Evolutionary conservation across 345 rosid species (phyloP).

Genomic region (Citrus australasica): DNA sequence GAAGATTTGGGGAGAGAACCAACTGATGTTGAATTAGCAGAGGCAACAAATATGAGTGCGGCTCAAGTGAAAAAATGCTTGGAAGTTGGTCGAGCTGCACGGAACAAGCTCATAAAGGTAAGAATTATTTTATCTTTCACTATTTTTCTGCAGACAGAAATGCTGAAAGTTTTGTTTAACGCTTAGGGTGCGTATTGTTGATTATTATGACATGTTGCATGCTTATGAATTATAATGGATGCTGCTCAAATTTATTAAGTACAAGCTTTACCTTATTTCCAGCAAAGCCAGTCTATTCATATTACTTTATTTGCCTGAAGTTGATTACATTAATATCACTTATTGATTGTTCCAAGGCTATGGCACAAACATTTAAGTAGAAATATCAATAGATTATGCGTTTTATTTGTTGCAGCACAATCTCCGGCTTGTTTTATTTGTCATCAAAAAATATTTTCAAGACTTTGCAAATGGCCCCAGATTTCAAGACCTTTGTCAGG

Average conservation of each 20-base stretch:
- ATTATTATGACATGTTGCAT: not conserved
- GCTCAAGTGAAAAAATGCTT: slow-evolving; percentile 49
- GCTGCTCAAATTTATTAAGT: not conserved
- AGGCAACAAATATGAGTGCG: slow-evolving; percentile 39
- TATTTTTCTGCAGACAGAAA: not conserved
- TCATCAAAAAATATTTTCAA: slow-evolving; percentile 83
- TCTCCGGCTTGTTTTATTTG: slow-evolving; percentile 88
- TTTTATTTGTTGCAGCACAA: slow-evolving; percentile 67
- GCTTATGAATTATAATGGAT: not conserved
- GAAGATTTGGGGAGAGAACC: slow-evolving; percentile 57
- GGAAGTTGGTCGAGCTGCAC: slow-evolving; percentile 79
- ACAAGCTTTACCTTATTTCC: not conserved
- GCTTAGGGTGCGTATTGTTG: not conserved
- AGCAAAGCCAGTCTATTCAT: not conserved
- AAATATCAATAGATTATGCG: not conserved
- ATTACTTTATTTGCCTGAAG: not conserved
- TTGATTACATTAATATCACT: not conserved
- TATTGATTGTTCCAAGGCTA: not conserved
- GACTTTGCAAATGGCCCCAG: slow-evolving; percentile 71
- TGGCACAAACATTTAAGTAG: not conserved
- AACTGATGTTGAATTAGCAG: slow-evolving; percentile 63
- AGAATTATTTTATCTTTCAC: not conserved
- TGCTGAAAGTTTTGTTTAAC: not conserved
- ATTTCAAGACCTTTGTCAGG: slow-evolving; percentile 97
- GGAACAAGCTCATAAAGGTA: slow-evolving; percentile 92